These are phyloP conservation scores for Rhynchospora tenuis DNA, from an alignment of 176 grass and related monocot species.

Conservation along the genomic window DNA sequence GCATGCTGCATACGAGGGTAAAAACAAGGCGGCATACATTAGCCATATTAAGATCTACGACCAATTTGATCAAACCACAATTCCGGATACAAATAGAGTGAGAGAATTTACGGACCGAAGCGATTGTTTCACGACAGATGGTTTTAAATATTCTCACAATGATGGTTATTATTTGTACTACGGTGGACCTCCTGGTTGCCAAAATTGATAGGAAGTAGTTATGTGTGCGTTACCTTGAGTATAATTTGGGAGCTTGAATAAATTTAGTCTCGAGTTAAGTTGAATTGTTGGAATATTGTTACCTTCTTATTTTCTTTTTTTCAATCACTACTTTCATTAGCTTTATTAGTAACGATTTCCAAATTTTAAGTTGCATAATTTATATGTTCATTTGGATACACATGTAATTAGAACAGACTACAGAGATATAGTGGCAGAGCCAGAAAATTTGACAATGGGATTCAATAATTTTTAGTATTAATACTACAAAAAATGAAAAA, in stretches of 20 bases:
- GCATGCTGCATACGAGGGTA: background rate
- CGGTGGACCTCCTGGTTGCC: slow-evolving; percentile 5
- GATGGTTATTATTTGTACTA: slow-evolving; percentile 1
- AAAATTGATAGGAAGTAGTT: background rate
- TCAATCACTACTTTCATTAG: too few relatives aligned
- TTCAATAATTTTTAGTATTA: too few relatives aligned
- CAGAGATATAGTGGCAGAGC: too few relatives aligned
- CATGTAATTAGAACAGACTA: too few relatives aligned
- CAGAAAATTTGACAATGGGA: too few relatives aligned
- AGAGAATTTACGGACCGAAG: background rate
- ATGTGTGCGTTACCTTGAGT: background rate
- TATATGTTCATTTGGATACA: too few relatives aligned
- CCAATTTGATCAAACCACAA: background rate
- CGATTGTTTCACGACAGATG: background rate
- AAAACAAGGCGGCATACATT: slow-evolving; percentile 14
- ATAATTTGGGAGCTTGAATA: background rate
- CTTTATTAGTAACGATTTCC: too few relatives aligned
- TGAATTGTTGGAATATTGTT: too few relatives aligned
- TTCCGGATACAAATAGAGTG: background rate
- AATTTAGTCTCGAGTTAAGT: background rate
- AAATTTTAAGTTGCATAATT: too few relatives aligned
- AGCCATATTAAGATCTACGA: background rate
- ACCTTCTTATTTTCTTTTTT: too few relatives aligned
- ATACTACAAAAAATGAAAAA: too few relatives aligned
- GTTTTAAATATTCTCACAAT: background rate